Base-by-base conservation (phyloP, 2,329 filamentous ascomycete species). In the Trichoderma afroharzianum region DNA sequence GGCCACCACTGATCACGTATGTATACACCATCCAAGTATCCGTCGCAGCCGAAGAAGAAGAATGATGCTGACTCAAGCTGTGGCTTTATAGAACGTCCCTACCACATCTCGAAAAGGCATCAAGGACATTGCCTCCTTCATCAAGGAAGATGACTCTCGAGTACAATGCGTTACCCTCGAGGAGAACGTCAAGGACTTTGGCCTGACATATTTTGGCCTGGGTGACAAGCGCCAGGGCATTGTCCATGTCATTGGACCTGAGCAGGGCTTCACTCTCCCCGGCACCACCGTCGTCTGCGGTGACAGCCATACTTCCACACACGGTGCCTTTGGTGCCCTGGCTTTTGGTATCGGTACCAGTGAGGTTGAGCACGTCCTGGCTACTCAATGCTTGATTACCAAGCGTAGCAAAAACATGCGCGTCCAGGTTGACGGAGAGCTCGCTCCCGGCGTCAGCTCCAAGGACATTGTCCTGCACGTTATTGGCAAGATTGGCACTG, bases 401-500 rank as follows among this genome's bases (percentile, higher is more conserved):
- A 94, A 94, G 85, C 89, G 94, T 80, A 97, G 94, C 84, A 98
- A 98, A 86, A 98, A 99, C 87, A 98, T 99, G 95, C 92, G 94
- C 79, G 92, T 99, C 78, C 93, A 97, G 83, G 93, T 98, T 73
- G 93, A 98, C 76, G 96, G 96, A 68, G 91, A 95, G 81, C 89
- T 98, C 71, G 89, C 92, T 39, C 92, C 95, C 4, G 96, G 96
- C 74, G 96, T 98, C 71, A 97, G 92, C 83, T 97, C 94, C 81
- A 99, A 99, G 85, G 96, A 99, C 78, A 91, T 98, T 73, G 90
- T 98, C 76, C 90, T 98, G 70, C 90, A 98, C 81, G 92, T 93
- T 71, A 99, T 99, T 79, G 96, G 96, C 78, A 84, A 92, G 77
- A 97, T 98, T 76, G 96, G 96, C 77, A 98, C 96, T 28, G 96